Base-by-base conservation (phyloP, 192 early-diverging fungal species). In the Umbelopsis isabellina region DNA sequence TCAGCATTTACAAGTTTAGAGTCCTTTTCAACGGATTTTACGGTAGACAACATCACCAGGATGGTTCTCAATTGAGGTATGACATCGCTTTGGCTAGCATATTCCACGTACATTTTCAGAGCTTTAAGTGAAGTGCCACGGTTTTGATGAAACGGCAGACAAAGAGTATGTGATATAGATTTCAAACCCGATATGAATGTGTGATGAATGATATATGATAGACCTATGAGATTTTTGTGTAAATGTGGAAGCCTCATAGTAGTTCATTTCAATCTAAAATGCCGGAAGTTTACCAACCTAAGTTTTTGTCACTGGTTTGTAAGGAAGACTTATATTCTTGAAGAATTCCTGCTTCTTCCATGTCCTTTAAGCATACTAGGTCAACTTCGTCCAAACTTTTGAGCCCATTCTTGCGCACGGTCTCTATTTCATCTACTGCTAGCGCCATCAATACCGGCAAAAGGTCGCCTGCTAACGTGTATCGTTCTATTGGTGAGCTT, bases 401-500 rank as follows among this genome's bases (percentile, higher is more conserved):
- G 1, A n/a, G 9, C 27, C 55, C 55, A 6, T 30, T 33, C 0
- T 61, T 15, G 4, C 27, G 27, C 0, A 61, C 55, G 3, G 55
- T 61, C 13, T 30, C 15, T 35, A 61, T 61, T 7, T 61, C 55
- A 35, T 61, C 55, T 18, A 35, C 55, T 13, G 55, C 25, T 35
- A 30, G 15, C 4, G 55, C 33, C 30, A 61, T 16, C 25, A 61
- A n/a, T 7, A 61, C 11, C 0, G 55, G 55, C 7, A 61, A 30
- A 35, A 61, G 55, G 13, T 16, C 25, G 15, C 33, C 55, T 2
- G 55, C 55, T 12, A 35, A 61, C 5, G 12, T 61, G 55, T 61
- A 61, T 61, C 55, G 55, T 35, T 61, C 55, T n/a, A 61, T 35
- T 18, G 55, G 55, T 15, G 55, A 61, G 27, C 55, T 37, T 15